These are phyloP conservation scores for Persicaria maculosa DNA, from an alignment of 148 eudicot species.

Conservation along the genomic window DNA sequence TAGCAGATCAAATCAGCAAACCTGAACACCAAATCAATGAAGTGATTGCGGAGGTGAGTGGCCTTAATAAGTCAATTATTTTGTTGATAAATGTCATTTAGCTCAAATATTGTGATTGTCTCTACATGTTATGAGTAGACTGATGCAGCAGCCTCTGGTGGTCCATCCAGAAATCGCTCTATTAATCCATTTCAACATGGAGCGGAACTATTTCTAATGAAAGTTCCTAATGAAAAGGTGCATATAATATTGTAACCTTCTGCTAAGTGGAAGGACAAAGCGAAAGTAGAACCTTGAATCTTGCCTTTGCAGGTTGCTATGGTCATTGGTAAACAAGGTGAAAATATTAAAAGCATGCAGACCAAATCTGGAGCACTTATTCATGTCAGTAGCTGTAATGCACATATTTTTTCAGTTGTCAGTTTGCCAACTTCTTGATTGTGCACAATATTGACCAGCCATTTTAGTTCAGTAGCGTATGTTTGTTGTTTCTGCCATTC, in stretches of 20 bases:
- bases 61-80: not conserved
- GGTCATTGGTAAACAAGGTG: constrained; percentile 41
- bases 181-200: constrained; percentile 27
- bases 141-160: constrained; percentile 29
- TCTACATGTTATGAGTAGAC: constrained; percentile 17
- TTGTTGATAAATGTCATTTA: not conserved
- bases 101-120: not conserved
- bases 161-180: constrained; percentile 21
- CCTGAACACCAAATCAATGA: constrained; percentile 34
- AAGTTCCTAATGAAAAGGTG: constrained; percentile 42
- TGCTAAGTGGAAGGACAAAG: not conserved
- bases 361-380: constrained; percentile 31
- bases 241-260: not conserved
- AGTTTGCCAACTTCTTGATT: not conserved
- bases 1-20: constrained; percentile 30
- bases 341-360: constrained; percentile 39
- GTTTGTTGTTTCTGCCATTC: constrained; percentile 3
- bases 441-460: not conserved
- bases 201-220: constrained; percentile 31
- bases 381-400: constrained; percentile 22
- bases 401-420: not conserved
- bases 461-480: not conserved
- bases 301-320: constrained; percentile 25
- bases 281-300: constrained; percentile 2
- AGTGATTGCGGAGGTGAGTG: constrained; percentile 35